These are phyloP conservation scores for Combretum micranthum DNA, from an alignment of 345 rosid genomes.

Conservation along the genomic window DNA sequence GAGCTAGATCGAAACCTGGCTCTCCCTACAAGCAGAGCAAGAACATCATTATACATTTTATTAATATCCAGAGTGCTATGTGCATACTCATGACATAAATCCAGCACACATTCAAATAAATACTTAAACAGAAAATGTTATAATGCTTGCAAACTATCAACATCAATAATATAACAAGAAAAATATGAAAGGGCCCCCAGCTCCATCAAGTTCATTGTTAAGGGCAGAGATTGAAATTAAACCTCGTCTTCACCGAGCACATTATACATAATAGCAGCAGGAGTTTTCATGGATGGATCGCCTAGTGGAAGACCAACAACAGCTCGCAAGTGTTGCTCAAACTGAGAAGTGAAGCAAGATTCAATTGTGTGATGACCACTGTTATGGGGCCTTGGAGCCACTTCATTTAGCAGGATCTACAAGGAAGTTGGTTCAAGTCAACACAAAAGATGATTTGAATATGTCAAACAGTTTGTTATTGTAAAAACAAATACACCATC, in stretches of 20 bases:
- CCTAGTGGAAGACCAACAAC: slow-evolving; percentile 93
- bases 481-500: background rate
- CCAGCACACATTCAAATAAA: background rate
- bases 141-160: too few species aligned
- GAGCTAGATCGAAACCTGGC: slow-evolving; percentile 60
- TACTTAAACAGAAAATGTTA: background rate
- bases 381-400: slow-evolving; percentile 97
- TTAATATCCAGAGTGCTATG: background rate
- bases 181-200: background rate
- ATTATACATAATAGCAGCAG: slow-evolving; percentile 84
- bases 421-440: too few species aligned
- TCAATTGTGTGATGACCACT: slow-evolving; percentile 99
- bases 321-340: slow-evolving; percentile 87
- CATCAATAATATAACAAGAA: background rate
- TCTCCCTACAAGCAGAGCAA: slow-evolving; percentile 55
- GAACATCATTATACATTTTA: background rate
- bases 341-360: slow-evolving; percentile 91
- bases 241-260: slow-evolving; percentile 91
- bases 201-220: background rate
- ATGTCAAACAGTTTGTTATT: background rate
- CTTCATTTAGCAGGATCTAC: slow-evolving; percentile 89
- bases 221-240: background rate
- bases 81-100: too few species aligned
- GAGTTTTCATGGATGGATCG: slow-evolving; percentile 94
- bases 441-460: background rate